A percentile compares a stretch with the other conserved stretches of the same genome.
Evolutionary conservation across 2,329 filamentous ascomycete genomes (phyloP).

Genomic region (Alternaria brassicicola): DNA sequence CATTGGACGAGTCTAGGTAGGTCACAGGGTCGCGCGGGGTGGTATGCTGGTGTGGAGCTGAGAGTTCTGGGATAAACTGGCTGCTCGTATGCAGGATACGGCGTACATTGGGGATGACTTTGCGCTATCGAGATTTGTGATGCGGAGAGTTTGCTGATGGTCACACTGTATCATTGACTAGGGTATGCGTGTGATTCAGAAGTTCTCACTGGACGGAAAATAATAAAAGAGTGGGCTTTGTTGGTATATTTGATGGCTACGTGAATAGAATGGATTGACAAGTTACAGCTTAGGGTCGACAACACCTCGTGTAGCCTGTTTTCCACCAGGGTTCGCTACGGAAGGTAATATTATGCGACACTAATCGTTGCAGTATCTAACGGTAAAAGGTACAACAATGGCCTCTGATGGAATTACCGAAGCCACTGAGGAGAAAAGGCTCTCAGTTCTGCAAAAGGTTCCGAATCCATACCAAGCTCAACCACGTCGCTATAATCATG

Average conservation of each 20-base stretch:
- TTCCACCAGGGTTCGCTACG: not conserved
- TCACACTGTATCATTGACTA: not conserved
- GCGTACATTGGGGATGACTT: not conserved
- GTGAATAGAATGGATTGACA: not conserved
- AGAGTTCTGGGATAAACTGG: not conserved
- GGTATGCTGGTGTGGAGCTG: no score
- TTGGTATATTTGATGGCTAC: not conserved
- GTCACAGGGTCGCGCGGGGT: no score
- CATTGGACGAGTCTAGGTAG: no score
- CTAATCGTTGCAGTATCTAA: not conserved
- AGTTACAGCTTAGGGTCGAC: not conserved
- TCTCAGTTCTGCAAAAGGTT: not conserved
- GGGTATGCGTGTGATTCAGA: not conserved
- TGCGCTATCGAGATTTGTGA: not conserved
- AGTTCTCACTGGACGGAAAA: not conserved
- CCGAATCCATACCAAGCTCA: not conserved
- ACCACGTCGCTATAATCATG: not conserved
- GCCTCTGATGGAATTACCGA: not conserved
- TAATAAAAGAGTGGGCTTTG: not conserved
- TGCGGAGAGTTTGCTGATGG: not conserved
- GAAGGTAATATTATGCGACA: not conserved
- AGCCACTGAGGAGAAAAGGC: not conserved
- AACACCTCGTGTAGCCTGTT: not conserved
- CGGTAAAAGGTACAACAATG: not conserved
- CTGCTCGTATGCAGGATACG: not conserved